Percentiles rank a stretch among this genome's conserved stretches.
These are phyloP conservation scores for Psilocybe subaeruginosa DNA, from an alignment of 768 basidiomycete genomes.

Conservation along the genomic window DNA sequence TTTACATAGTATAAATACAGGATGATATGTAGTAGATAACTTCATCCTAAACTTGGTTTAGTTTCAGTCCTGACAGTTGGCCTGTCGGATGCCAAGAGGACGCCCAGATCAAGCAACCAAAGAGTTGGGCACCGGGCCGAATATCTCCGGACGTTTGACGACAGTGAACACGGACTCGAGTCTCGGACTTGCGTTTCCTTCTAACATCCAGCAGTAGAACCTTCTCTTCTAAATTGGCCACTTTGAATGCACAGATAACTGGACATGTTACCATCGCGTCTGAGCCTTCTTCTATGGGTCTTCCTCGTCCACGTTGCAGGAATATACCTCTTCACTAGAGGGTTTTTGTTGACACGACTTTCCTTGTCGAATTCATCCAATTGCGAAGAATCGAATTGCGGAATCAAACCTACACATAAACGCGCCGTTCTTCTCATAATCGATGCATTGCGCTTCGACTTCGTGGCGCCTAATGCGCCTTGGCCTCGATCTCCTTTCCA, in stretches of 20 bases:
- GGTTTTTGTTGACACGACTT: conserved; percentile 85
- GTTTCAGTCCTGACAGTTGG: too few relatives aligned
- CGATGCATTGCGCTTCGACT: conserved; percentile 94
- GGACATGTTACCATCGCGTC: conserved; percentile 6
- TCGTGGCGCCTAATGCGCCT: conserved; percentile 75
- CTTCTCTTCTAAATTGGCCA: not conserved
- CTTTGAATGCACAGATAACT: not conserved
- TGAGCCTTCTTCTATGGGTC: conserved; percentile 53
- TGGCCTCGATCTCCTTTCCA: conserved; percentile 66
- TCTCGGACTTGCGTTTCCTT: too few relatives aligned
- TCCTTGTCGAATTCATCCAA: conserved; percentile 62
- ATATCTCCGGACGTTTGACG: too few relatives aligned
- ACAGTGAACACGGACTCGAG: too few relatives aligned
- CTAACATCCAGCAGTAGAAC: too few relatives aligned
- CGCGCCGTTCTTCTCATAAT: conserved; percentile 87
- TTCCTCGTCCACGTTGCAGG: conserved; percentile 72
- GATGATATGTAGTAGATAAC: too few relatives aligned
- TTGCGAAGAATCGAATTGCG: conserved; percentile 44
- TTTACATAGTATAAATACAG: too few relatives aligned
- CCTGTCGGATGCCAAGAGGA: too few relatives aligned
- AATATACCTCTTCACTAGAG: conserved; percentile 88
- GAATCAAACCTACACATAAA: conserved; percentile 66
- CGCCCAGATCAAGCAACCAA: too few relatives aligned
- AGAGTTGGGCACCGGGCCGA: too few relatives aligned
- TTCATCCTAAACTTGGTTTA: too few relatives aligned